These are phyloP conservation scores for Plenodomus lindquistii DNA, from an alignment of 2,329 filamentous ascomycete genomes.

Conservation along the genomic window DNA sequence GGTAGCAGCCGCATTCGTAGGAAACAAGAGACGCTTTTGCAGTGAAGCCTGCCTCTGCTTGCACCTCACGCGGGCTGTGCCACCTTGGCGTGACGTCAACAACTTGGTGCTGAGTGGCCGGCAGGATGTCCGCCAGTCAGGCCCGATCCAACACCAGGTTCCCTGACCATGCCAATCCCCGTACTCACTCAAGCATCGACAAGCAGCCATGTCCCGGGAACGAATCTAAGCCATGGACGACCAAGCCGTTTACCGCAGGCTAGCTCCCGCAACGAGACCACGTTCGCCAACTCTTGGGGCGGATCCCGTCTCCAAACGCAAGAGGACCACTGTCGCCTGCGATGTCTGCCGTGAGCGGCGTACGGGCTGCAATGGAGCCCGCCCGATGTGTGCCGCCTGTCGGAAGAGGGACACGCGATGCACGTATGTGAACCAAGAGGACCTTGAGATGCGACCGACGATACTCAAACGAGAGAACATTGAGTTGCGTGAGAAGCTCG, in stretches of 20 bases:
- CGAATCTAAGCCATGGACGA: background rate
- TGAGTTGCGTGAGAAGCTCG: slow-evolving; percentile 10
- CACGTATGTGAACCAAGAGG: slow-evolving; percentile 14
- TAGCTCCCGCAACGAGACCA: slow-evolving; percentile 10
- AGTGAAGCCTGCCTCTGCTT: too few species aligned
- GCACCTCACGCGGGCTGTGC: too few species aligned
- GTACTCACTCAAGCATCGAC: too few species aligned
- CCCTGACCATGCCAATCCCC: too few species aligned
- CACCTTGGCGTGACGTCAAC: too few species aligned
- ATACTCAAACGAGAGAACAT: slow-evolving; percentile 14
- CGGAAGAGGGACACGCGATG: slow-evolving; percentile 8
- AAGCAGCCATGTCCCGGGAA: background rate
- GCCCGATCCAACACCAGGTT: too few species aligned
- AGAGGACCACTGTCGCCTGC: slow-evolving; percentile 15
- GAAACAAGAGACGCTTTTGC: too few species aligned
- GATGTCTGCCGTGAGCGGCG: slow-evolving; percentile 13
- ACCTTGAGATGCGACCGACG: slow-evolving; percentile 13
- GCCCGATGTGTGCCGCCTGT: slow-evolving; percentile 13
- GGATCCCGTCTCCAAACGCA: slow-evolving; percentile 8
- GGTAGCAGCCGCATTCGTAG: too few species aligned
- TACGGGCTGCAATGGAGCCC: slow-evolving; percentile 13
- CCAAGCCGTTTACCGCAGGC: background rate
- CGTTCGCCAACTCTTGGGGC: slow-evolving; percentile 8
- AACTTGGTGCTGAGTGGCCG: too few species aligned
- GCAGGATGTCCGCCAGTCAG: too few species aligned